Percentiles rank a stretch among this genome's conserved stretches.
These are phyloP conservation scores for Urostyla sp. DNA, from an alignment of 73 alveolate species.

Conservation along the genomic window DNA sequence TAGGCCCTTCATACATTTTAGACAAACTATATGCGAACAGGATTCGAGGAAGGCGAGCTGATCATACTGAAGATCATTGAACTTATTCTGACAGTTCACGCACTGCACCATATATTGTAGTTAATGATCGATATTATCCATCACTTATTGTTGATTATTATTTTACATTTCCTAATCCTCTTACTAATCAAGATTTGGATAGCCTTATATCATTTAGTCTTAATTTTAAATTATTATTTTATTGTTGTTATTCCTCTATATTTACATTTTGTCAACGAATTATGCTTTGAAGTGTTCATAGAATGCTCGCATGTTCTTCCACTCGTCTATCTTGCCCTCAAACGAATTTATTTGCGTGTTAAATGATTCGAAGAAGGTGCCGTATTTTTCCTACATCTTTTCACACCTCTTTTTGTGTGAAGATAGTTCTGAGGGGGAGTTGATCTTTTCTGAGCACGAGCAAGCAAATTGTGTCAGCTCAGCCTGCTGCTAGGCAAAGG, in stretches of 20 bases:
- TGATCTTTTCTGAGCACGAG: slow-evolving; percentile 7
- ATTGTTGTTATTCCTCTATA: slow-evolving; percentile 25
- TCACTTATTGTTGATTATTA: neutral
- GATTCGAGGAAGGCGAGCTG: slow-evolving; percentile 23
- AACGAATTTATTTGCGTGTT: neutral
- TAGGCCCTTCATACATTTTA: slow-evolving; percentile 2
- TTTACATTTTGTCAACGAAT: slow-evolving; percentile 21
- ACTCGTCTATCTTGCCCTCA: slow-evolving; percentile 5
- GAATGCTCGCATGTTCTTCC: slow-evolving; percentile 45
- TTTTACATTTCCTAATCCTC: neutral
- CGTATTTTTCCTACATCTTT: slow-evolving; percentile 3
- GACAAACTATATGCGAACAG: slow-evolving; percentile 53
- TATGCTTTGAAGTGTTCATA: slow-evolving; percentile 25
- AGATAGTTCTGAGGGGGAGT: neutral
- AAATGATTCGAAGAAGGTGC: neutral
- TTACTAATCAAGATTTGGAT: neutral
- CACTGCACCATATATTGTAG: neutral
- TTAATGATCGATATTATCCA: neutral
- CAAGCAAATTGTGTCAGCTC: slow-evolving; percentile 21
- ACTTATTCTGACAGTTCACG: neutral
- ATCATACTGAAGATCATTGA: slow-evolving; percentile 4
- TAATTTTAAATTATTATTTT: neutral
- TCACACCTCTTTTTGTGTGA: neutral
- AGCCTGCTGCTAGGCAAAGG: too few relatives aligned
- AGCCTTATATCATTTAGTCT: neutral